A percentile compares a stretch with the other conserved stretches of the same genome.
These are phyloP conservation scores for Epichloe hybrida DNA, from an alignment of 2,329 filamentous ascomycete genomes.

Conservation along the genomic window DNA sequence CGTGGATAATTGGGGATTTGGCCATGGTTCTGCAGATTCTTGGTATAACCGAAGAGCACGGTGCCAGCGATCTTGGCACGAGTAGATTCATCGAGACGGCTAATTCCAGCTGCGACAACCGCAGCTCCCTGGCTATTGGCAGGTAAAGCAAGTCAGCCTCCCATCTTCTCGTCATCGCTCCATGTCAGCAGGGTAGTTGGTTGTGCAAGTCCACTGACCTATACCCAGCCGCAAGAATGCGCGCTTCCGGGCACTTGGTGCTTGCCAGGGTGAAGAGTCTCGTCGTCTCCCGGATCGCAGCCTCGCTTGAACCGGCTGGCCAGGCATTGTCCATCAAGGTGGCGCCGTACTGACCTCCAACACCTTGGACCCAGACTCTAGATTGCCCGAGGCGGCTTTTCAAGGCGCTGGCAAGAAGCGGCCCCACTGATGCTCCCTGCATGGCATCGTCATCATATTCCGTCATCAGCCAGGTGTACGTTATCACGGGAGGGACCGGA, in stretches of 20 bases:
- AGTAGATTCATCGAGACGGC: constrained; percentile 17
- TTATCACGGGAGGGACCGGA: too few relatives aligned
- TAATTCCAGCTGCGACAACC: constrained; percentile 26
- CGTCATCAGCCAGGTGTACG: too few relatives aligned
- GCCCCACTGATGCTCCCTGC: constrained; percentile 10
- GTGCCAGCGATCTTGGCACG: constrained; percentile 22
- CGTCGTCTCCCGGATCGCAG: constrained; percentile 27
- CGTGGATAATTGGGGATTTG: constrained; percentile 24
- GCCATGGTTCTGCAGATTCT: constrained; percentile 28
- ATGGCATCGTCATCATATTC: too few relatives aligned
- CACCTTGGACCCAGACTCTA: constrained; percentile 29
- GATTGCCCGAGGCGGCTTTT: constrained; percentile 12
- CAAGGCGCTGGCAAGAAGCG: constrained; percentile 16
- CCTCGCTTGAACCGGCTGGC: constrained; percentile 21
- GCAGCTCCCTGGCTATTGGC: constrained; percentile 26
- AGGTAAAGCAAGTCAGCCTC: background rate
- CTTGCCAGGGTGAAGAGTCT: constrained; percentile 25
- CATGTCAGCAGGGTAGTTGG: background rate
- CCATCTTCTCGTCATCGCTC: too few relatives aligned
- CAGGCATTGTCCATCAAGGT: constrained; percentile 22
- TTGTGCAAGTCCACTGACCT: constrained; percentile 8
- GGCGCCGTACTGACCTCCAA: constrained; percentile 26
- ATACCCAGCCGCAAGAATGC: constrained; percentile 28
- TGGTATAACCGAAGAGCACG: constrained; percentile 28
- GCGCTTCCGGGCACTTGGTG: constrained; percentile 28